Evolutionary conservation across 768 basidiomycete species (phyloP).

Genomic region (Bullera alba): DNA sequence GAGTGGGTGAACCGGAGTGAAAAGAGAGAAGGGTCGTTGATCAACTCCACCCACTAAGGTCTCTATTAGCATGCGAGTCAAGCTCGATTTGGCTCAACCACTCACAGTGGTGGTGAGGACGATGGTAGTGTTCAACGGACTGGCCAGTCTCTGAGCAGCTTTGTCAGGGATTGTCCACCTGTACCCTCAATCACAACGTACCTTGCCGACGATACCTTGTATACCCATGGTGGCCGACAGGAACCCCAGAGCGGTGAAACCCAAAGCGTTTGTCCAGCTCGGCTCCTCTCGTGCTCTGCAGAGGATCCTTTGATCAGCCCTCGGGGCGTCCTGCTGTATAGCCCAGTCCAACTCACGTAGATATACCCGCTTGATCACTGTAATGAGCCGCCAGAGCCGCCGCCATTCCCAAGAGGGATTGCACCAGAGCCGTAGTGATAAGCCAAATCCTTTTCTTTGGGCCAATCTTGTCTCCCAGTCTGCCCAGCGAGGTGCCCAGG

Average conservation of each 20-base stretch:
- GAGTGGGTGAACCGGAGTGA: conserved; percentile 49
- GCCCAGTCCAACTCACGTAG: conserved; percentile 31
- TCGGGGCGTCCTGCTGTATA: no score
- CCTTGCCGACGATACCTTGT: conserved; percentile 78
- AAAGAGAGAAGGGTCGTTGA: conserved; percentile 74
- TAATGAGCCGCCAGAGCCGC: conserved; percentile 67
- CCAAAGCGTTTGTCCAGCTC: conserved; percentile 61
- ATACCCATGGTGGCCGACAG: conserved; percentile 73
- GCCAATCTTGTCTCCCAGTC: conserved; percentile 70
- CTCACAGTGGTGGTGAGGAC: conserved; percentile 57
- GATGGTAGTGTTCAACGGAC: conserved; percentile 32
- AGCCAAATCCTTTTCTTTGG: conserved; percentile 69
- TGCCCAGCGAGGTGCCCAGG: conserved; percentile 66
- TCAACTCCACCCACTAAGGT: conserved; percentile 71
- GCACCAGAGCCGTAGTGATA: conserved; percentile 61
- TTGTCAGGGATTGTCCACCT: conserved; percentile 2
- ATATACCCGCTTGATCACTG: conserved; percentile 50
- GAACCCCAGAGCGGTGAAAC: conserved; percentile 68
- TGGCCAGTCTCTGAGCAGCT: conserved; percentile 21
- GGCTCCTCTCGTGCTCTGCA: conserved; percentile 54
- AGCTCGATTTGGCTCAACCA: background rate
- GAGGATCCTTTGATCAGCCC: background rate
- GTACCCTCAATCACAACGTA: conserved; percentile 47
- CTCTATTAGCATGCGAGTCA: background rate
- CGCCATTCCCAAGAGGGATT: conserved; percentile 68